Conservation (phyloP, 352 stramenopile species). For the Phytophthora europaea region DNA sequence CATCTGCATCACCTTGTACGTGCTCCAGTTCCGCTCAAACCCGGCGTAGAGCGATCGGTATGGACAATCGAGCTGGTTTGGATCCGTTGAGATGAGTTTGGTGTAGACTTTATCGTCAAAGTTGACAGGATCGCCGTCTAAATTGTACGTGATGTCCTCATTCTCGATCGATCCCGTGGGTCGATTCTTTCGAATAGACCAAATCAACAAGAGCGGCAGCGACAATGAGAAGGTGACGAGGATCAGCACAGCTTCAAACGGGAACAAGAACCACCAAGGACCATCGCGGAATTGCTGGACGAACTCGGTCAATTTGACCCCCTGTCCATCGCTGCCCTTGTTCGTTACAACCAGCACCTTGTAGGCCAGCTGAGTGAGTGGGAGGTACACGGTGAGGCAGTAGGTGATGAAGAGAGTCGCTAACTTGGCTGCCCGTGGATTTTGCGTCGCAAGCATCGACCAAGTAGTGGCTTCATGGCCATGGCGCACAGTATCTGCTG, state of each 20-base stretch:
- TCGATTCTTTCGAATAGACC: not conserved
- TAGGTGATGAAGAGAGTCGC: not conserved
- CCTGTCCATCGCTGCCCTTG: not conserved
- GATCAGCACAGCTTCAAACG: constrained; percentile 4
- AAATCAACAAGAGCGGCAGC: not conserved
- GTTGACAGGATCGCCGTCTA: not conserved
- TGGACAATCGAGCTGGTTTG: not conserved
- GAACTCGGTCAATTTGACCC: not conserved
- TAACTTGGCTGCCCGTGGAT: not conserved
- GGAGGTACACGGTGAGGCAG: constrained; percentile 1
- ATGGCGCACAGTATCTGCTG: not conserved
- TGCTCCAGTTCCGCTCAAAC: constrained; percentile 1
- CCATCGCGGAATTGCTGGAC: not conserved
- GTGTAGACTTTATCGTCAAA: constrained; percentile 4
- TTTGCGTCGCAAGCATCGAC: not conserved
- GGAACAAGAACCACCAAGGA: not conserved
- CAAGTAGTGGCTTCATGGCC: constrained; percentile 1
- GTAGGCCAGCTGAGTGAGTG: not conserved
- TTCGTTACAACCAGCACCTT: not conserved
- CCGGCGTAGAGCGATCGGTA: not conserved
- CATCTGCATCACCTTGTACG: constrained; percentile 2
- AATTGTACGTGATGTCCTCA: not conserved
- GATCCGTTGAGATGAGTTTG: not conserved
- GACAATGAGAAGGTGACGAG: not conserved
- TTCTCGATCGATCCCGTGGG: not conserved